phyloP scores from a whole-genome alignment of 768 basidiomycete genomes.

The Tricholoma furcatifolium region DNA sequence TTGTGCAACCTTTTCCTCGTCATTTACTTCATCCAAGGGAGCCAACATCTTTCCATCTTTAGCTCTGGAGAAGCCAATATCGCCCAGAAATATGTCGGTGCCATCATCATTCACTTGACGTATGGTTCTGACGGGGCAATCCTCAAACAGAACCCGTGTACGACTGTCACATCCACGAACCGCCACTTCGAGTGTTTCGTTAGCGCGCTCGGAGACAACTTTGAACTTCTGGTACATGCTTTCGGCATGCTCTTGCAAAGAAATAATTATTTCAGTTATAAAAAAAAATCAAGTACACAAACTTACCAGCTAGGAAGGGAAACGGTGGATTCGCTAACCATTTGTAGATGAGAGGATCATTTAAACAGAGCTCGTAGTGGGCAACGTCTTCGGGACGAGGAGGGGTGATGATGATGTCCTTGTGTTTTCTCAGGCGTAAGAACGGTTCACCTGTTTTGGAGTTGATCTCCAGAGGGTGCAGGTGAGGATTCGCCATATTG shows the following conservation, averaged over 20 bases:
- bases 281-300: no score
- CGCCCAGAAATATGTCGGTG: slow-evolving; percentile 52
- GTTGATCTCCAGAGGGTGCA: slow-evolving; percentile 32
- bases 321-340: slow-evolving; percentile 48
- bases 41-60: slow-evolving; percentile 17
- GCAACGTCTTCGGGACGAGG: slow-evolving; percentile 35
- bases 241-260: slow-evolving; percentile 32
- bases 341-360: slow-evolving; percentile 45
- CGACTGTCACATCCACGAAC: slow-evolving; percentile 21
- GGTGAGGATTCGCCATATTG: slow-evolving; percentile 22
- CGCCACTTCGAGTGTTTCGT: slow-evolving; percentile 31
- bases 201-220: slow-evolving; percentile 23
- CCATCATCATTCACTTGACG: slow-evolving; percentile 62
- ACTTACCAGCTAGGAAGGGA: slow-evolving; percentile 46
- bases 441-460: slow-evolving; percentile 38
- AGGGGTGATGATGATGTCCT: slow-evolving; percentile 61
- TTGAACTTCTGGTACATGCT: slow-evolving; percentile 26
- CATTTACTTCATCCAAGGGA: slow-evolving; percentile 22
- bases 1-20: slow-evolving; percentile 32
- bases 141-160: slow-evolving; percentile 33
- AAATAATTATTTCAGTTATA: no score
- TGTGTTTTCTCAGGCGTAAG: slow-evolving; percentile 47
- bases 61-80: slow-evolving; percentile 36
- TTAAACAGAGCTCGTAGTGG: slow-evolving; percentile 35
- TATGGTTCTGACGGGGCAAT: slow-evolving; percentile 48